These are phyloP conservation scores for Leptographium procerum DNA, from an alignment of 2,329 filamentous ascomycete genomes.

Conservation along the genomic window DNA sequence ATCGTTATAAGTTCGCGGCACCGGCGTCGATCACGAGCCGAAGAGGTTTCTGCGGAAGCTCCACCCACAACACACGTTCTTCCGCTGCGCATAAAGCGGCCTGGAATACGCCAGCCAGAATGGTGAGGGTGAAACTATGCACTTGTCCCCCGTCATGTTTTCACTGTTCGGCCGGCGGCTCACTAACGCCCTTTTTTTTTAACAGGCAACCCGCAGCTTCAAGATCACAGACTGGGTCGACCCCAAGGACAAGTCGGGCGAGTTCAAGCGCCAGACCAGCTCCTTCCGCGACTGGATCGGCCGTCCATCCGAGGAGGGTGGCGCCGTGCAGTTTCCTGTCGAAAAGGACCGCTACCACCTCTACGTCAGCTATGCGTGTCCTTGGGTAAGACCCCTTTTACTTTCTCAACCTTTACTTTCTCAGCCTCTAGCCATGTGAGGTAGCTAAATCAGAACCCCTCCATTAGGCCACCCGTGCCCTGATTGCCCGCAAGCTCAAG, in stretches of 20 bases:
- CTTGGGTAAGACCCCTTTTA: slow-evolving; percentile 56
- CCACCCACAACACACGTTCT: background rate
- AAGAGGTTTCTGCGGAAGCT: background rate
- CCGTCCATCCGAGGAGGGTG: slow-evolving; percentile 47
- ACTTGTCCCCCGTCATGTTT: background rate
- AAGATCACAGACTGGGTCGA: slow-evolving; percentile 75
- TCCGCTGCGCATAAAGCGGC: background rate
- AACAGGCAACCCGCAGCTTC: slow-evolving; percentile 9
- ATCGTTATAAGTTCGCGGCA: too few relatives aligned
- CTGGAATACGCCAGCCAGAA: background rate
- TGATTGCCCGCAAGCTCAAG: slow-evolving; percentile 85
- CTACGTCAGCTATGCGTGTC: slow-evolving; percentile 88
- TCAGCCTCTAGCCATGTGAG: too few relatives aligned
- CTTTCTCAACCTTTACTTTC: background rate
- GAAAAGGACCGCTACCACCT: slow-evolving; percentile 90
- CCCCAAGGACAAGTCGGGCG: slow-evolving; percentile 65
- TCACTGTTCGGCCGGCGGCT: too few relatives aligned
- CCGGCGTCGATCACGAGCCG: background rate
- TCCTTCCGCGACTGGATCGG: slow-evolving; percentile 68
- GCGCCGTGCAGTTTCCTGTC: slow-evolving; percentile 59
- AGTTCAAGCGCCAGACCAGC: slow-evolving; percentile 84
- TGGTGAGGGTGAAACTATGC: background rate
- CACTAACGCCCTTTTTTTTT: background rate
- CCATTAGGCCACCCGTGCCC: slow-evolving; percentile 66
- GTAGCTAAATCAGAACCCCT: too few relatives aligned